Base-by-base conservation (phyloP, 371 early-diverging fungal species). In the Mucor indicus region DNA sequence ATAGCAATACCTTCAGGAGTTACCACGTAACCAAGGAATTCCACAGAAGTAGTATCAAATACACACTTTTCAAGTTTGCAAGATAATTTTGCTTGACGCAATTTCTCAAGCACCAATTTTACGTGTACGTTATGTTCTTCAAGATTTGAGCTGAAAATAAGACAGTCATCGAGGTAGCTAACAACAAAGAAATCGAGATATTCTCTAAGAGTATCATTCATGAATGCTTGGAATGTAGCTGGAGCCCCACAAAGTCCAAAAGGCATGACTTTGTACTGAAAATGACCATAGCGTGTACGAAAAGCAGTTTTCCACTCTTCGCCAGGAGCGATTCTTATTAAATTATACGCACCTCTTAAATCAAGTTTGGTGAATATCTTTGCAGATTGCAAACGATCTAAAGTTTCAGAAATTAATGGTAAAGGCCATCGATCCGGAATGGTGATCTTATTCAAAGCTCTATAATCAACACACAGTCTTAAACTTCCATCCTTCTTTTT, bases 221-320 rank as follows among this genome's bases (percentile, higher is more conserved):
- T 78, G 17, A 71, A 29, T 1, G 50, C 44, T 44, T 75, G 66
- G 45, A 80, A 80, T 0, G 69, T 60, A 0, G 67, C 64, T 1
- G 80, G 81, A 0, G 75, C 62, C 37, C 73, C 67, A 10, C 60
- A 71, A 21, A 78, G 4, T 61, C 77, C 79, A 46, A 81, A 79
- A 1, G 77, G 70, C 59, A 85, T 66, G 0, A 73, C 72, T 0
- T 6, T 56, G 30, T 60, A 83, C 54, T 80, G 57, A 32, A 48
- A 81, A 11, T 61, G 66, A 1, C 74, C 69, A 39, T 53, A 53
- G 3, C 44, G 16, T 4, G 15, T 22, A 5, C 16, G 15, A 33
- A 53, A 53, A 23, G 46, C 39, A 15, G 45, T 53, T 40, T 53
- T 47, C 25, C 36, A 46, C 27, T 46, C 45, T 2, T 47, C 42